phyloP scores from a whole-genome alignment of 192 early-diverging fungal species.

The Thamnidium elegans region DNA sequence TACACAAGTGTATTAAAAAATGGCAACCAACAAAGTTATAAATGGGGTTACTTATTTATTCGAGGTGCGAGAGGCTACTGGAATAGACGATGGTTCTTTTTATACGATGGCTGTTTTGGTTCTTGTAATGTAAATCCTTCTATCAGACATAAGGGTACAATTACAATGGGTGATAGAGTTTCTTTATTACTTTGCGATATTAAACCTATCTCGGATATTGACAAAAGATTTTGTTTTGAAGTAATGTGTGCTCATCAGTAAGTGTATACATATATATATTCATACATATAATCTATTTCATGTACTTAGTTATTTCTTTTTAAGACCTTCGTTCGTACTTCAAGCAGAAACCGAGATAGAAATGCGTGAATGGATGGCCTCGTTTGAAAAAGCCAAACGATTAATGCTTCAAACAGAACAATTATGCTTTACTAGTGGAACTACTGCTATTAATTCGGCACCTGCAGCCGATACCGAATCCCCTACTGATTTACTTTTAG shows the following conservation, averaged over 20 bases:
- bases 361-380: constrained; percentile 58
- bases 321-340: constrained; percentile 43
- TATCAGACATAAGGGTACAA: constrained; percentile 16
- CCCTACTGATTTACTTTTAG: background rate
- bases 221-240: constrained; percentile 72
- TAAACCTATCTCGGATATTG: constrained; percentile 47
- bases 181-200: constrained; percentile 63
- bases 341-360: constrained; percentile 72
- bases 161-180: constrained; percentile 50
- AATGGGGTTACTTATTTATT: constrained; percentile 27
- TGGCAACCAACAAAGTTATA: constrained; percentile 33
- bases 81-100: constrained; percentile 53
- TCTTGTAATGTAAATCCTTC: constrained; percentile 37
- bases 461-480: background rate
- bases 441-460: background rate
- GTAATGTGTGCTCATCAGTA: constrained; percentile 67
- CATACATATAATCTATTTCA: background rate
- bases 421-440: background rate
- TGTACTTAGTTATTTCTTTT: background rate
- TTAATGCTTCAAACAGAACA: constrained; percentile 27
- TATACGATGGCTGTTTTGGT: constrained; percentile 56
- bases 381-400: constrained; percentile 61
- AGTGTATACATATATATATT: constrained; percentile 13
- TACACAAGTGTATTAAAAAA: background rate
- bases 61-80: constrained; percentile 34